Evolutionary conservation across 768 basidiomycete species (phyloP), one percentile per base, ranked within the genome.

Genomic region (Amanita phalloides): DNA sequence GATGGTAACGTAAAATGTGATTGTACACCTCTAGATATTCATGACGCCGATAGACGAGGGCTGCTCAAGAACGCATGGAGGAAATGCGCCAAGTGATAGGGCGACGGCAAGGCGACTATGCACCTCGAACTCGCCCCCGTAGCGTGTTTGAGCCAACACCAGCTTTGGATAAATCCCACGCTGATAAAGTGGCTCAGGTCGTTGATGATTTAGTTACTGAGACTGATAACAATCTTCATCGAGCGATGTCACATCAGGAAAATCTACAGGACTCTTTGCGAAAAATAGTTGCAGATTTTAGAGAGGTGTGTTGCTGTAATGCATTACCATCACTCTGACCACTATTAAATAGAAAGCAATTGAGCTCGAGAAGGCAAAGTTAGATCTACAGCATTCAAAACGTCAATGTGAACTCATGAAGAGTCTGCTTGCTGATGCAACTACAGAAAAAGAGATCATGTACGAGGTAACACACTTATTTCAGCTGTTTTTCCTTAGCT

Each of bases 361-460:
- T n/a, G 85, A 90, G 51, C 67, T 88, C 3, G 84, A 86, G 58
- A 76, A 73, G 51, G 64, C 76, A 20, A 73, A 75, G 48, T 64
- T 76, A 25, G 88, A 91, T 55, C 71, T 92, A 28, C 78, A 83
- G 60, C 81, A 77, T 56, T 66, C 78, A 14, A 84, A 77, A 56
- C 77, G 86, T 14, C 86, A 90, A 63, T 84, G 81, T 55, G 89
- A 88, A 57, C 68, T 91, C 26, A 78, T 92, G 3, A 89, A 89
- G 64, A 79, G 78, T 57, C 73, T 93, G 26, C 71, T 91, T 11
- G 74, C 76, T 14, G 87, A 94, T 60, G 78, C 81, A 30, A 86
- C 84, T 7, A 76, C 82, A 1, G 93, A 96, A 70, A 88, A 94
- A 66, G 89, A 93, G 60, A 87, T 91, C 63, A 86, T 95, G 78